A percentile compares a stretch with the other conserved stretches of the same genome.
phyloP scores from a whole-genome alignment of 2,329 filamentous ascomycete species.

The Colletotrichum cereale region DNA sequence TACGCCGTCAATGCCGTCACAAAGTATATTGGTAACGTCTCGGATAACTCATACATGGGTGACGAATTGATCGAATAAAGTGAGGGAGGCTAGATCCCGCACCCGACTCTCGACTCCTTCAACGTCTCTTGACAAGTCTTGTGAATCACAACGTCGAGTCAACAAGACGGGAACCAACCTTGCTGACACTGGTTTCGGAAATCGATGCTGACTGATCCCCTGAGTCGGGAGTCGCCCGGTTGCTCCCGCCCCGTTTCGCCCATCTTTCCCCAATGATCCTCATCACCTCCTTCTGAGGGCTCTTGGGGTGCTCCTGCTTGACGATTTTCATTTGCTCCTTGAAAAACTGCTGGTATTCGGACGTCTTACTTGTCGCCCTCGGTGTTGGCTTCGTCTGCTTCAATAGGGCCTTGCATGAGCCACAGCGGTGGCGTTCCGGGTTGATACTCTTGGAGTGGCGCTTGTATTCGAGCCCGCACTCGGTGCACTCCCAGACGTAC shows the following conservation, averaged over 20 bases:
- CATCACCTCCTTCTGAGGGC: constrained; percentile 77
- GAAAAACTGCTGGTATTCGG: constrained; percentile 66
- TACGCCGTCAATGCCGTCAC: background rate
- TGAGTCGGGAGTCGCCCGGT: constrained; percentile 38
- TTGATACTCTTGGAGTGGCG: constrained; percentile 91
- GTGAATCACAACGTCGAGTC: constrained; percentile 12
- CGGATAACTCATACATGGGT: background rate
- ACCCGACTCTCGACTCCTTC: background rate
- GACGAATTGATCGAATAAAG: background rate
- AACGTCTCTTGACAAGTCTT: background rate
- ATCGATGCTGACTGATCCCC: background rate
- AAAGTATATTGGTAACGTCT: background rate
- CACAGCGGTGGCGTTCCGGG: constrained; percentile 77
- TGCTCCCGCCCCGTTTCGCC: constrained; percentile 60
- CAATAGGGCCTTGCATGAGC: constrained; percentile 77
- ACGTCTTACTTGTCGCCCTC: constrained; percentile 54
- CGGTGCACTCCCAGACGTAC: constrained; percentile 84
- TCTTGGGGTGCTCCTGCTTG: constrained; percentile 66
- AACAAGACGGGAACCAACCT: constrained; percentile 15
- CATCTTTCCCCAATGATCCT: constrained; percentile 74
- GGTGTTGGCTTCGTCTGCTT: constrained; percentile 85
- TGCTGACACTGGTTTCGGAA: constrained; percentile 13
- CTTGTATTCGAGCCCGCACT: constrained; percentile 80
- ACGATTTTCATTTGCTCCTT: constrained; percentile 76
- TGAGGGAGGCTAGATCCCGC: background rate